A percentile compares a stretch with the other conserved stretches of the same genome.
These are phyloP conservation scores for Mortierella sp. DNA, from an alignment of 371 early-diverging fungal genomes.

Conservation along the genomic window DNA sequence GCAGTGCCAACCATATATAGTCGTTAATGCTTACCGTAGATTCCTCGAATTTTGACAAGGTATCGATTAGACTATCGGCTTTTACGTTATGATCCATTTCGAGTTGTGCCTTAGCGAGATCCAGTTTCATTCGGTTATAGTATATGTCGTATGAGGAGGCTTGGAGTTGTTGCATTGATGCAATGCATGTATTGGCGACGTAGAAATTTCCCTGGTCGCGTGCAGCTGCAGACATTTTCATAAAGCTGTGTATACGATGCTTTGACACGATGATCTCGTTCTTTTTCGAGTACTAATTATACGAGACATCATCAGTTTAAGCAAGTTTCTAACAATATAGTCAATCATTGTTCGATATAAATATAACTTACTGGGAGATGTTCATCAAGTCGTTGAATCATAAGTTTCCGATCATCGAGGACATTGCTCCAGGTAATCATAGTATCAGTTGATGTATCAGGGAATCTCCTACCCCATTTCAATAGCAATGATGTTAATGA, in stretches of 20 bases:
- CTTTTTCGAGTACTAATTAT: conserved; percentile 26
- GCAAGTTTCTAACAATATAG: background rate
- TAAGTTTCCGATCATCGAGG: conserved; percentile 45
- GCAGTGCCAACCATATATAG: background rate
- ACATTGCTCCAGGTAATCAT: conserved; percentile 51
- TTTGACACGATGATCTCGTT: conserved; percentile 20
- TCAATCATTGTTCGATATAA: background rate
- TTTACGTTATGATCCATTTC: conserved; percentile 19
- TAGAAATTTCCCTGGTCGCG: conserved; percentile 67
- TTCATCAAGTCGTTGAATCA: conserved; percentile 44
- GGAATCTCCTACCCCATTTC: conserved; percentile 44
- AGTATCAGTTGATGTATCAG: conserved; percentile 37
- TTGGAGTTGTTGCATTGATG: conserved; percentile 27
- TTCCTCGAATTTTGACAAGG: conserved; percentile 30
- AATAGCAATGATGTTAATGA: conserved; percentile 23
- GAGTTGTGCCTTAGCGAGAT: conserved; percentile 16
- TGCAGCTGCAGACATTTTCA: conserved; percentile 65
- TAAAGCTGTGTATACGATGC: conserved; percentile 32
- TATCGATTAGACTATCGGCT: conserved; percentile 18
- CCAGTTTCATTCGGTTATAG: conserved; percentile 33
- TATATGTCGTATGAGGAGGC: conserved; percentile 28
- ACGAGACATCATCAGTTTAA: background rate
- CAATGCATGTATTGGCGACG: conserved; percentile 61
- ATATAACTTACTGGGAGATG: conserved; percentile 12
- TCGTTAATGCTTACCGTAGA: conserved; percentile 20